These are phyloP conservation scores for Diaporthe sp. DNA, from an alignment of 2,329 filamentous ascomycete genomes.

Conservation along the genomic window DNA sequence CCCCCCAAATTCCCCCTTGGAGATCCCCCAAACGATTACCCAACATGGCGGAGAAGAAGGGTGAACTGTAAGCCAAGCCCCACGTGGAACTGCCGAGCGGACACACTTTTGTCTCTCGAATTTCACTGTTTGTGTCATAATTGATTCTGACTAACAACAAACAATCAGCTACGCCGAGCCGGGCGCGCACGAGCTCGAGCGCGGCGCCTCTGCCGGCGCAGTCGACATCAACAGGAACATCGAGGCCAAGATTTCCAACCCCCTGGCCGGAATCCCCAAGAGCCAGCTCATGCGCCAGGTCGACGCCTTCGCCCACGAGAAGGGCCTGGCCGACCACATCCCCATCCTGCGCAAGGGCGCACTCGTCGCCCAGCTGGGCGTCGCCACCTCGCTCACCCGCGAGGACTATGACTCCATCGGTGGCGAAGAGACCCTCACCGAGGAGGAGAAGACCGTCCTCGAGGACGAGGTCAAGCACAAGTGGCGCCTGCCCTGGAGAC, in stretches of 20 bases:
- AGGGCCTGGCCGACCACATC: conserved; percentile 60
- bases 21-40: not conserved
- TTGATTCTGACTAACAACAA: not conserved
- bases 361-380: conserved; percentile 35
- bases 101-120: not conserved
- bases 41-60: conserved; percentile 25
- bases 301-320: conserved; percentile 64
- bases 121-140: not conserved
- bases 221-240: conserved; percentile 60
- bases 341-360: conserved; percentile 61
- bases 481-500: conserved; percentile 73
- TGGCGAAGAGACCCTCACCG: conserved; percentile 48
- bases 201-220: conserved; percentile 10
- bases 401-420: conserved; percentile 61
- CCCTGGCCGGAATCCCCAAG: conserved; percentile 65
- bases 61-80: conserved; percentile 25
- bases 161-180: conserved; percentile 6
- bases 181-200: conserved; percentile 22
- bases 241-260: conserved; percentile 63
- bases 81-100: conserved; percentile 2
- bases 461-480: conserved; percentile 75
- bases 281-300: conserved; percentile 68
- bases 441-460: conserved; percentile 72
- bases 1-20: not conserved
- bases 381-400: conserved; percentile 51